Evolutionary conservation across 257 asterid species (phyloP).

Genomic region (Solanum pimpinellifolium): DNA sequence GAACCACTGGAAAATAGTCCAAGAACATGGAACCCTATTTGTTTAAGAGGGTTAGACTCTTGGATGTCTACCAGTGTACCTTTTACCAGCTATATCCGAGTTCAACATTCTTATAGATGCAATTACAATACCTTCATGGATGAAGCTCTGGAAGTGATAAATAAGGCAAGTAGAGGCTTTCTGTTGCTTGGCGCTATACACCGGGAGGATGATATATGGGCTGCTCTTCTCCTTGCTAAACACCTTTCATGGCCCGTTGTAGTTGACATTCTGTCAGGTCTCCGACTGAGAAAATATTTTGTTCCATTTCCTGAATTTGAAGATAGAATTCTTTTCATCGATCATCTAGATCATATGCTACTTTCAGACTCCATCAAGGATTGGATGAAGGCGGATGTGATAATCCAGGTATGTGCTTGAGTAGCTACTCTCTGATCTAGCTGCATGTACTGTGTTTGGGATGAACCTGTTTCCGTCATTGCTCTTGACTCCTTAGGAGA

Average conservation of each 20-base stretch:
- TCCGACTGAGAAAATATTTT: slow-evolving; percentile 73
- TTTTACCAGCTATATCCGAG: slow-evolving; percentile 58
- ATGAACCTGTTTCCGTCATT: neutral
- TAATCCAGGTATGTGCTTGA: slow-evolving; percentile 56
- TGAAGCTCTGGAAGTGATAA: slow-evolving; percentile 49
- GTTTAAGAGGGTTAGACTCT: slow-evolving; percentile 59
- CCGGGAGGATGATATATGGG: slow-evolving; percentile 91
- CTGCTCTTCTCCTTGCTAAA: slow-evolving; percentile 83
- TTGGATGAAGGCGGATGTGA: slow-evolving; percentile 76
- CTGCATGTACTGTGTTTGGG: neutral
- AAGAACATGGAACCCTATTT: slow-evolving; percentile 41
- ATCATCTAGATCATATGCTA: slow-evolving; percentile 85
- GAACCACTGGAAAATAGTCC: slow-evolving; percentile 71
- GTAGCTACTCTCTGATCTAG: neutral
- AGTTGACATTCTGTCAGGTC: slow-evolving; percentile 77
- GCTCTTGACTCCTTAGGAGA: neutral
- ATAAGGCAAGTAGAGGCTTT: slow-evolving; percentile 68
- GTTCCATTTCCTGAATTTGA: slow-evolving; percentile 41
- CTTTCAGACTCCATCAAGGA: slow-evolving; percentile 58
- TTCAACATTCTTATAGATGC: slow-evolving; percentile 31
- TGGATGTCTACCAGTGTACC: slow-evolving; percentile 73
- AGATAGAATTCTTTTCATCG: slow-evolving; percentile 59
- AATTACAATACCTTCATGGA: slow-evolving; percentile 21
- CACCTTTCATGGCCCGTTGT: slow-evolving; percentile 88
- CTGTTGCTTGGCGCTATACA: slow-evolving; percentile 73